A percentile compares a stretch with the other conserved stretches of the same genome.
These are phyloP conservation scores for Coemansia sp. DNA, from an alignment of 192 early-diverging fungal species.

Conservation along the genomic window DNA sequence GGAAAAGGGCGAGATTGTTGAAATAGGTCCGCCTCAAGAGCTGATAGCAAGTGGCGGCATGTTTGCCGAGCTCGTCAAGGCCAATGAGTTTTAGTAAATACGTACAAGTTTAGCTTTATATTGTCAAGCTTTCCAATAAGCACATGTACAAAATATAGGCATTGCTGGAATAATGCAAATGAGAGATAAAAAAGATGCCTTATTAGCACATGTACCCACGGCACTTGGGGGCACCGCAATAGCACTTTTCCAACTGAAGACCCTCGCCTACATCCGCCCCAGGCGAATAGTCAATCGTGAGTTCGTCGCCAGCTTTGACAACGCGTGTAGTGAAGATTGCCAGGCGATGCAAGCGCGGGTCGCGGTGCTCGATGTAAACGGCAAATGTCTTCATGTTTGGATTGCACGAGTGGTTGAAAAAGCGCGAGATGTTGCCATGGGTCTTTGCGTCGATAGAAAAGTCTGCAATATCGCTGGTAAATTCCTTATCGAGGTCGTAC, in stretches of 20 bases:
- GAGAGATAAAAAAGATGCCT: too few species aligned
- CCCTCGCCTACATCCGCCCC: not conserved
- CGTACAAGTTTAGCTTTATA: not conserved
- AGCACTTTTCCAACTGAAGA: slow-evolving; percentile 13
- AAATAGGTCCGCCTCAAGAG: not conserved
- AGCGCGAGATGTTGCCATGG: slow-evolving; percentile 91
- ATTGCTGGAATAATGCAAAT: too few species aligned
- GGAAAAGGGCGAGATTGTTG: slow-evolving; percentile 19
- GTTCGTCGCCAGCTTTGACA: slow-evolving; percentile 78
- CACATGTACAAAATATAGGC: too few species aligned
- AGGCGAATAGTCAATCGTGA: slow-evolving; percentile 98
- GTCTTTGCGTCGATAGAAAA: slow-evolving; percentile 93
- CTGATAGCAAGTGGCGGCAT: slow-evolving; percentile 27
- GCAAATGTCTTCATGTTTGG: slow-evolving; percentile 75
- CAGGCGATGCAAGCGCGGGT: slow-evolving; percentile 76
- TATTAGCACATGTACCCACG: slow-evolving; percentile 24
- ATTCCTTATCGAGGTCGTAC: slow-evolving; percentile 77
- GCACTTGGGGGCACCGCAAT: slow-evolving; percentile 27
- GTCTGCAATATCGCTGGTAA: slow-evolving; percentile 88
- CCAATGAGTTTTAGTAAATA: not conserved
- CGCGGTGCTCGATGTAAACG: slow-evolving; percentile 79
- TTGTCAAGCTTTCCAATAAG: not conserved
- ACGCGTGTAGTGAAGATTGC: slow-evolving; percentile 88
- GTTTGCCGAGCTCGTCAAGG: slow-evolving; percentile 7
- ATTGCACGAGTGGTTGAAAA: slow-evolving; percentile 97